Base-by-base conservation (phyloP, 768 basidiomycete species). In the Tulasnella sp. region DNA sequence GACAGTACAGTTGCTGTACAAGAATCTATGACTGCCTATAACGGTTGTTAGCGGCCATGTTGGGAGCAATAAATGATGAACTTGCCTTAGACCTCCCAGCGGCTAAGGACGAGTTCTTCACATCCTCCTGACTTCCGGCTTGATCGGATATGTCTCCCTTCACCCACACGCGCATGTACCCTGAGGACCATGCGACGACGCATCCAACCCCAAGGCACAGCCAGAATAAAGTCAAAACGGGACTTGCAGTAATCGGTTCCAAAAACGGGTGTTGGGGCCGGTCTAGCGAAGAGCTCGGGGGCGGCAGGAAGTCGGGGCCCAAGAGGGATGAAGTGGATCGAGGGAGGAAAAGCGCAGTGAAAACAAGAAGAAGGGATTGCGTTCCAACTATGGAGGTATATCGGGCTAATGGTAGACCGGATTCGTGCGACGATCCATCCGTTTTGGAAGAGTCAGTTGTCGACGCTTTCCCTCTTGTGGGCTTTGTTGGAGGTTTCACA, bases 181-280 rank as follows among this genome's bases (percentile, higher is more conserved):
- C 87, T 1, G 87, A 90, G 91, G 93, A 95, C 90, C 91, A 93
- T 12, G 84, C 83, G 79, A 91, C 86, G 42, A 92, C 80, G 2
- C 91, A 76, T 4, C 82, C 79, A 0, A 86, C 85, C 0, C 92
- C 93, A 0, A 83, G 78, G 71, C 86, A 86, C 49, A 89, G 82
- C 83, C 89, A 93, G 5, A 83, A 76, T 74, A 92, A 82, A 0
- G 92, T 93, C 45, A 82, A 81, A 5, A 85, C 81, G 8, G 92
- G 91, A 77, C 86, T 87, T 2, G 83, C 80, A 0, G 93, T 94
- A 78, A 95, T 81, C 1, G 88, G 85, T 52, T 87, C 88, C 29
- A 94, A 83, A 82, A 93, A 92, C 1, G 86, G 86, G 77, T 89
- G 88, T 80, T 93, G 92, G n/a, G 92, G 92, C 74, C 88, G 85